These are phyloP conservation scores for Oropetium thomaeum DNA, from an alignment of 176 grass and related monocot genomes.

Conservation along the genomic window DNA sequence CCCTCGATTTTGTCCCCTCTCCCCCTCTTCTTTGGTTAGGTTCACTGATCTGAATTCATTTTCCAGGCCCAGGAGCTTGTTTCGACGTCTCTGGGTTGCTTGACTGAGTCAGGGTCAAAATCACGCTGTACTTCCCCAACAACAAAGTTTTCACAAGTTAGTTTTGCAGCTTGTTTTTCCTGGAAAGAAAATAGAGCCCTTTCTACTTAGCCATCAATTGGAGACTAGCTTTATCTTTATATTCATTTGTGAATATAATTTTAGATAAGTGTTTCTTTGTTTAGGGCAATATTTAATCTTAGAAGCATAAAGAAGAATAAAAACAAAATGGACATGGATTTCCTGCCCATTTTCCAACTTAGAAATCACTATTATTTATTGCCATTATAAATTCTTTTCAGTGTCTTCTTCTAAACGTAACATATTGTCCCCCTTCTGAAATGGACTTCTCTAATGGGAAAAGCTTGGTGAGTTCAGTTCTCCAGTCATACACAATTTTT, in stretches of 20 bases:
- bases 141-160: slow-evolving; percentile 75
- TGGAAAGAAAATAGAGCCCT: neutral
- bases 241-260: neutral
- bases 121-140: slow-evolving; percentile 46
- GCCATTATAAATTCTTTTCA: slow-evolving; percentile 35
- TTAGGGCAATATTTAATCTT: neutral
- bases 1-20: slow-evolving; percentile 19
- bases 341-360: slow-evolving; percentile 7
- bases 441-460: slow-evolving; percentile 65
- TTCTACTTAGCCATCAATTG: neutral
- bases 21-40: neutral
- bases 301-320: neutral
- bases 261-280: slow-evolving; percentile 9
- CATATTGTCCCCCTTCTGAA: slow-evolving; percentile 78
- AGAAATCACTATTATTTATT: slow-evolving; percentile 18
- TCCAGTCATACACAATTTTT: slow-evolving; percentile 6
- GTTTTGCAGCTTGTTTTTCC: slow-evolving; percentile 19
- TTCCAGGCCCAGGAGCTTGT: slow-evolving; percentile 78
- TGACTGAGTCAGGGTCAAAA: slow-evolving; percentile 56
- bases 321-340: neutral
- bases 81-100: slow-evolving; percentile 77
- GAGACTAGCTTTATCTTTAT: neutral
- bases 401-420: slow-evolving; percentile 90
- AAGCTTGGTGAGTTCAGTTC: slow-evolving; percentile 65
- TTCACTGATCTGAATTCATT: slow-evolving; percentile 2